These are phyloP conservation scores for Aureobasidium sp. DNA, from an alignment of 2,329 filamentous ascomycete species.

Conservation along the genomic window DNA sequence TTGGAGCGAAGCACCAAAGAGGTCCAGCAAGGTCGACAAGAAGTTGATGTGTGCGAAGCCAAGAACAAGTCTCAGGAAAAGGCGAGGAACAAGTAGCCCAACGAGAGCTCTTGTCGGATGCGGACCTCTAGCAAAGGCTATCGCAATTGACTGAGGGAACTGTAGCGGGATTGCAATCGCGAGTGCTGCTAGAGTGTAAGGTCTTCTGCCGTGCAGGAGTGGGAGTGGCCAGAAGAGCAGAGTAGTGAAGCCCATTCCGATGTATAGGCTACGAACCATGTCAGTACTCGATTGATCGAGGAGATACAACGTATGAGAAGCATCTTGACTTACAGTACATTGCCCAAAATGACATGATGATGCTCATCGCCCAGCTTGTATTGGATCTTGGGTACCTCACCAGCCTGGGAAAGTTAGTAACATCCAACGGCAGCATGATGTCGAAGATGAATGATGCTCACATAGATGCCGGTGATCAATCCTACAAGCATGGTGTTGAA, in stretches of 20 bases:
- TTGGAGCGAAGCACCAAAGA: slow-evolving; percentile 70
- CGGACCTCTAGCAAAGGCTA: slow-evolving; percentile 49
- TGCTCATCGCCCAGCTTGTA: slow-evolving; percentile 63
- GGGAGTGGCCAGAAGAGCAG: slow-evolving; percentile 67
- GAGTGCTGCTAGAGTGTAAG: slow-evolving; percentile 63
- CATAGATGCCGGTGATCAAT: slow-evolving; percentile 63
- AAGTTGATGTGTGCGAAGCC: slow-evolving; percentile 75
- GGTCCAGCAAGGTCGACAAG: slow-evolving; percentile 59
- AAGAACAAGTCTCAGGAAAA: slow-evolving; percentile 57
- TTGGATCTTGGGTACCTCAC: slow-evolving; percentile 69
- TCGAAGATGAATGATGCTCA: slow-evolving; percentile 18
- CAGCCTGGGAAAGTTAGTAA: slow-evolving; percentile 36
- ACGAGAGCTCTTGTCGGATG: slow-evolving; percentile 45
- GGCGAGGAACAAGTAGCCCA: slow-evolving; percentile 54
- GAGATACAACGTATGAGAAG: no score
- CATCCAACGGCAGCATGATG: not conserved
- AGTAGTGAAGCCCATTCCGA: slow-evolving; percentile 61
- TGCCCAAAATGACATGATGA: slow-evolving; percentile 62
- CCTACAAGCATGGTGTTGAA: slow-evolving; percentile 65
- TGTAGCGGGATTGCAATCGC: slow-evolving; percentile 62
- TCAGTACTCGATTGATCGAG: not conserved
- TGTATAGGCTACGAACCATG: slow-evolving; percentile 43
- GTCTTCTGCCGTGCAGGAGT: slow-evolving; percentile 66
- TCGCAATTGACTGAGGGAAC: slow-evolving; percentile 64
- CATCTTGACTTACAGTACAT: slow-evolving; percentile 45